Percentiles rank a stretch among this genome's conserved stretches.
Evolutionary conservation across 106 monocot genomes (phyloP).

Genomic region (Dioscorea alata): DNA sequence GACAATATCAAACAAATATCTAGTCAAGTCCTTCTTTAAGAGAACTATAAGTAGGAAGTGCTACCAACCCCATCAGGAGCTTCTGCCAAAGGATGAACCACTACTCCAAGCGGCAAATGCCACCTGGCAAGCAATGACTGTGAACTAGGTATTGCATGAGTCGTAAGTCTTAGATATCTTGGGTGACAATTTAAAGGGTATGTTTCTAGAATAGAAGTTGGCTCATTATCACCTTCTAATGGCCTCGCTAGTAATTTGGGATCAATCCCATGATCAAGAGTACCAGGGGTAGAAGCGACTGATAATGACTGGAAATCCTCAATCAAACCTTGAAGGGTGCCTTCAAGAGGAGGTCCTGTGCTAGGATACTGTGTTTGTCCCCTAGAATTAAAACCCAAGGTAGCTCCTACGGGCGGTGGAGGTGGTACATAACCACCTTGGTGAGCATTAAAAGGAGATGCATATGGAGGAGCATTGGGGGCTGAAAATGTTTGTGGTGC

Average conservation of each 20-base stretch:
- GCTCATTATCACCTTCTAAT: slow-evolving; percentile 53
- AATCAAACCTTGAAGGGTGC: slow-evolving; percentile 54
- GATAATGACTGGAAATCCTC: slow-evolving; percentile 95
- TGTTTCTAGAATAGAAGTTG: slow-evolving; percentile 43
- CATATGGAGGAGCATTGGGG: slow-evolving; percentile 10
- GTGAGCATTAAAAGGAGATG: slow-evolving; percentile 27
- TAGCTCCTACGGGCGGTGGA: slow-evolving; percentile 34
- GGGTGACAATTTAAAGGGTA: slow-evolving; percentile 88
- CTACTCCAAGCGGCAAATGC: slow-evolving; percentile 94
- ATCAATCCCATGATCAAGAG: slow-evolving; percentile 74
- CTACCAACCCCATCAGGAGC: slow-evolving; percentile 77
- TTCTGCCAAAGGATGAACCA: slow-evolving; percentile 91
- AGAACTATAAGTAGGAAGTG: neutral
- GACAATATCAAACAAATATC: neutral
- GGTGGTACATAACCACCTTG: slow-evolving; percentile 30
- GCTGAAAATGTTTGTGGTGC: slow-evolving; percentile 21
- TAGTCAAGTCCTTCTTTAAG: neutral
- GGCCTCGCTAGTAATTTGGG: slow-evolving; percentile 71
- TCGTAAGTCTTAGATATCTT: slow-evolving; percentile 83
- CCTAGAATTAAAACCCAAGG: slow-evolving; percentile 29
- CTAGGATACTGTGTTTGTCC: slow-evolving; percentile 46
- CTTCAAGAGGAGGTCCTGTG: slow-evolving; percentile 47
- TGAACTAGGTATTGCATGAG: slow-evolving; percentile 84
- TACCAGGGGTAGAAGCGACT: slow-evolving; percentile 73
- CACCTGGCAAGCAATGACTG: slow-evolving; percentile 88